Evolutionary conservation across 495 filamentous ascomycete species (phyloP).

Genomic region (Jackrogersella multiformis): DNA sequence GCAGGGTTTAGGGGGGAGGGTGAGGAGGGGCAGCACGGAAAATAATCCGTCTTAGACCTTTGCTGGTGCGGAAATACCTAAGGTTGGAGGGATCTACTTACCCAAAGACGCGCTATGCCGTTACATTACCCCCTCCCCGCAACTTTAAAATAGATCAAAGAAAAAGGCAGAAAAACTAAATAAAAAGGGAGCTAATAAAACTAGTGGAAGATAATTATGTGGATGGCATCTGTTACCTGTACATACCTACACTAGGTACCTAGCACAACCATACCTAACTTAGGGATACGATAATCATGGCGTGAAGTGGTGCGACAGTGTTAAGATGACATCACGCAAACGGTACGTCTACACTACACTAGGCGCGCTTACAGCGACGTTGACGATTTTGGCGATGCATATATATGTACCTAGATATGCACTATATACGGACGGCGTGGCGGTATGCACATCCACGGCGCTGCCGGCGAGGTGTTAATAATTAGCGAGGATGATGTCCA

Average conservation of each 20-base stretch:
- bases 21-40: conserved; percentile 30
- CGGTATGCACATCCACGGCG: conserved; percentile 26
- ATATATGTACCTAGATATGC: conserved; percentile 7
- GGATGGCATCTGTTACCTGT: too few species aligned
- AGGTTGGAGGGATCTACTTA: background rate
- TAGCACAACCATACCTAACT: too few species aligned
- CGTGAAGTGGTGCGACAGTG: conserved; percentile 22
- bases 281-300: conserved; percentile 2
- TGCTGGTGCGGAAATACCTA: conserved; percentile 15
- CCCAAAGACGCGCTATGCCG: background rate
- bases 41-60: conserved; percentile 16
- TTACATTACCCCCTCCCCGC: conserved; percentile 18
- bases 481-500: background rate
- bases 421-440: conserved; percentile 5
- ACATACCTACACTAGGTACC: too few species aligned
- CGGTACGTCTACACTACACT: background rate
- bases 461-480: conserved; percentile 8
- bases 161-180: background rate
- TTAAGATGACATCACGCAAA: conserved; percentile 23
- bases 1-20: too few species aligned
- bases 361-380: conserved; percentile 6
- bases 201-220: background rate
- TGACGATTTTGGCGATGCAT: background rate
- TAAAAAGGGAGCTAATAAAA: background rate
- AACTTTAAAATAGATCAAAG: conserved; percentile 24